Evolutionary conservation across 805 yeast genomes (phyloP).

Genomic region (Candida ipomoeae): DNA sequence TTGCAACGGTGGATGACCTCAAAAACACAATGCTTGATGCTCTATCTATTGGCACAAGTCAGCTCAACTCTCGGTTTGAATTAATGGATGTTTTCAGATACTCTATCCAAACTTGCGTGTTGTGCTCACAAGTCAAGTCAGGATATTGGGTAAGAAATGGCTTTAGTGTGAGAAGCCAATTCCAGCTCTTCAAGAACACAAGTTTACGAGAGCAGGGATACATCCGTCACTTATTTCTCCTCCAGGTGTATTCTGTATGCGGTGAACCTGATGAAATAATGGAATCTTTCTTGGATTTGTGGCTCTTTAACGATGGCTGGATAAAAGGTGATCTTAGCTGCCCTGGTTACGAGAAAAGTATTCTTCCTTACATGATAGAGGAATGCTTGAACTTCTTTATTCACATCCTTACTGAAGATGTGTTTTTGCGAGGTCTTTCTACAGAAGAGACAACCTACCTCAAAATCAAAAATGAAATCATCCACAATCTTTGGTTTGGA

Average conservation of each 20-base stretch:
- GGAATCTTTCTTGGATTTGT: slow-evolving; percentile 58
- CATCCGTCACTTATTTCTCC: slow-evolving; percentile 68
- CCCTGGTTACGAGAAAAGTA: slow-evolving; percentile 39
- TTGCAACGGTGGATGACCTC: slow-evolving; percentile 19
- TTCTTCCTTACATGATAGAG: slow-evolving; percentile 64
- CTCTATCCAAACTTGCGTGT: slow-evolving; percentile 70
- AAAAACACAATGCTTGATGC: background rate
- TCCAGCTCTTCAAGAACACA: slow-evolving; percentile 71
- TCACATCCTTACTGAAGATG: slow-evolving; percentile 62
- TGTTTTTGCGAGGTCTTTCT: slow-evolving; percentile 47
- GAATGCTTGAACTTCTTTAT: slow-evolving; percentile 71
- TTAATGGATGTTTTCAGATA: slow-evolving; percentile 53
- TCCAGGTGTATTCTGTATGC: slow-evolving; percentile 57
- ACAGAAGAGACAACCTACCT: slow-evolving; percentile 47
- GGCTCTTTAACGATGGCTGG: slow-evolving; percentile 52
- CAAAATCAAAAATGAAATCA: slow-evolving; percentile 63
- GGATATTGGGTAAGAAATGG: slow-evolving; percentile 97
- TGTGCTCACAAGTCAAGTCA: slow-evolving; percentile 77
- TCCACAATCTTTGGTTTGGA: slow-evolving; percentile 77
- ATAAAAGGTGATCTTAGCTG: slow-evolving; percentile 8
- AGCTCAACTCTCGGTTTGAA: background rate
- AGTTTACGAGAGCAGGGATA: slow-evolving; percentile 81
- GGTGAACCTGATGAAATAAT: slow-evolving; percentile 53
- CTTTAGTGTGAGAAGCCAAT: slow-evolving; percentile 69
- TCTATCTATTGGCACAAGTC: background rate